Base-by-base conservation (phyloP, 768 basidiomycete genomes). In the Auriscalpium orientale region DNA sequence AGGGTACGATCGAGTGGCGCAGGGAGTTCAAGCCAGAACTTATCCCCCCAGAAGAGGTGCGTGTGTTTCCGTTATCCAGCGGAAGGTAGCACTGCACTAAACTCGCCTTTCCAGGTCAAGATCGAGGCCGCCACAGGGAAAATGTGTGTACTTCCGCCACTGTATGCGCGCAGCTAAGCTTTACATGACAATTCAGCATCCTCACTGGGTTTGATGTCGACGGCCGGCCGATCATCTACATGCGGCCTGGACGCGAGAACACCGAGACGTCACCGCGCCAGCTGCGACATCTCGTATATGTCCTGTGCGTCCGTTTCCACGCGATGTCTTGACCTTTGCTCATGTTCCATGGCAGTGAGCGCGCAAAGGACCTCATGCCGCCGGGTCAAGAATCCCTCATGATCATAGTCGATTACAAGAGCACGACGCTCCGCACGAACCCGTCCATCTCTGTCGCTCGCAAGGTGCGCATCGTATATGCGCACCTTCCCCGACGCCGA, bases 281-380 rank as follows among this genome's bases (percentile, higher is more conserved):
- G 65, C 77, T 95, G 54, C 78, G 84, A 53, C 90, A 94, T 77
- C 77, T 94, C 21, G 88, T 94, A 21, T 93, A 88, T 82, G 85
- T 85, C 67, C 68, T 93, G 89, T 91, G 66, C 70, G 89, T 76
- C 21, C 40, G 46, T 34, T 49, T n/a, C 46, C 53, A 54, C 38
- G 33, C 20, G 5, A 8, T 28, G 15, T 36, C 20, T 10, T 13
- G 11, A 44, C 37, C 16, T 20, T n/a, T 18, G 22, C 54, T 38
- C 8, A 15, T 36, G 34, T 21, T 20, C 35, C 16, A 12, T 21
- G 46, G 3, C 40, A 91, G 91, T 58, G 91, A 95, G 68, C 86
- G 91, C 21, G 91, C 92, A 2, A 90, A 89, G 66, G 92, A 95
- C 64, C 70, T 93, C 50, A 89, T 91, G 86, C 91, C 91, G 0